Base-by-base conservation (phyloP, 805 yeast genomes). In the Isabelozyma rhagii region DNA sequence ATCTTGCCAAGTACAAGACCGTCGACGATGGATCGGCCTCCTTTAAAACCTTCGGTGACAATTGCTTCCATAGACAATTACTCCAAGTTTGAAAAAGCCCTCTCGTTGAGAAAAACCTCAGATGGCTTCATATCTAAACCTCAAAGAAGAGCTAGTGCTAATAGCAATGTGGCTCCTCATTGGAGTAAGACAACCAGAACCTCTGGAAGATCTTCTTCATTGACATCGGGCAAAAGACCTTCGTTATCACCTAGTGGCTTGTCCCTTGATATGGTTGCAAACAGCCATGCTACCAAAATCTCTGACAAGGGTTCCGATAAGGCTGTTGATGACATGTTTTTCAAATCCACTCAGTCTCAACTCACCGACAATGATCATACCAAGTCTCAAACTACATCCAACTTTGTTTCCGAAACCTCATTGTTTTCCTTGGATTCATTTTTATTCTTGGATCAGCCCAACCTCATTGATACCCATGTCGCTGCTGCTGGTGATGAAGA, bases 1-100 rank as follows among this genome's bases (percentile, higher is more conserved):
- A 40, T 47, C 8, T 47, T 46, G 7, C 49, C 43, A 39, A 46
- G 17, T 36, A 36, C 45, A 7, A 43, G 27, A n/a, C 44, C 36
- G 45, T 21, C 13, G 34, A 45, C 9, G 38, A 38, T 49, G 39
- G 42, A 34, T 25, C 38, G 48, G 51, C 46, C 56, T 39, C 64
- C 61, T 27, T 53, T 60, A 44, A 62, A 59, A 39, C 68, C 68
- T 1, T 47, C 58, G 10, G 59, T 60, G n/a, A 57, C 64, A 15
- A 60, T 60, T 25, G 57, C 61, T 1, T 57, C 64, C 28, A 56
- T 60, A 25, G 59, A 60, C 41, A 57, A 50, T 21, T 51, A 55
- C 28, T 46, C 55, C 18, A 39, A 25, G 34, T 45, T 45, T 27
- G 45, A 45, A 28, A 41, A 39, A 36, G 18, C 47, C 9, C 38